phyloP scores from a whole-genome alignment of 2,329 filamentous ascomycete genomes.

The Tothia fuscella region DNA sequence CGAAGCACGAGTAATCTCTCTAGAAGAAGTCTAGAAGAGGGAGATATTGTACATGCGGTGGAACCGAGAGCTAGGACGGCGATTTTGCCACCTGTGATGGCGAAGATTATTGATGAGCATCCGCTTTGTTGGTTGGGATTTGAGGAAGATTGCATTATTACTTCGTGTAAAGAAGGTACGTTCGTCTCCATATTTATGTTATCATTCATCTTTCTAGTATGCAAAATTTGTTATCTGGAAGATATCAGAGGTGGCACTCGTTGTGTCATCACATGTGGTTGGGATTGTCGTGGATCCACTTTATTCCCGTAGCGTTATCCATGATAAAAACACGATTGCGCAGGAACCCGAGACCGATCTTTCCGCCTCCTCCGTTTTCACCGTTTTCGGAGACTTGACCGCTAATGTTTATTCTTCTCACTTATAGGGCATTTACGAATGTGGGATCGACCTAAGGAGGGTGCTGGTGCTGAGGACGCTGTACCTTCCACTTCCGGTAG shows the following conservation, averaged over 20 bases:
- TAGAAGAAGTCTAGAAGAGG: slow-evolving; percentile 32
- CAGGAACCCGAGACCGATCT: no score
- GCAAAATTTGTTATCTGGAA: background rate
- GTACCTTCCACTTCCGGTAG: slow-evolving; percentile 18
- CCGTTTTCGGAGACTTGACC: background rate
- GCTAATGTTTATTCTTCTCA: background rate
- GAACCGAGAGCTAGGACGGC: slow-evolving; percentile 76
- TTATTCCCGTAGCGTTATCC: no score
- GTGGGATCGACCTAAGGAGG: slow-evolving; percentile 54
- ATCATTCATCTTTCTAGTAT: background rate
- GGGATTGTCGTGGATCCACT: no score
- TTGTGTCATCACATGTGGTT: no score
- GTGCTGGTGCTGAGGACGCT: slow-evolving; percentile 21
- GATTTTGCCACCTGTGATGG: slow-evolving; percentile 81
- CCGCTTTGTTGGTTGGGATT: slow-evolving; percentile 88
- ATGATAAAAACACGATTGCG: no score
- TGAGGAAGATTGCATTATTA: slow-evolving; percentile 84
- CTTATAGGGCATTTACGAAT: slow-evolving; percentile 58
- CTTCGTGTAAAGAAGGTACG: slow-evolving; percentile 69
- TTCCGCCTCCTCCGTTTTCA: slow-evolving; percentile 10
- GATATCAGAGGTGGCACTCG: no score
- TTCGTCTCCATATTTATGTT: background rate
- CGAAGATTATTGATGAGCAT: slow-evolving; percentile 59
- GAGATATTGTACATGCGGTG: slow-evolving; percentile 61
- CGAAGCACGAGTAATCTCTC: slow-evolving; percentile 24